Evolutionary conservation across 2,329 filamentous ascomycete species (phyloP).

Genomic region (Ascomycota sp.): DNA sequence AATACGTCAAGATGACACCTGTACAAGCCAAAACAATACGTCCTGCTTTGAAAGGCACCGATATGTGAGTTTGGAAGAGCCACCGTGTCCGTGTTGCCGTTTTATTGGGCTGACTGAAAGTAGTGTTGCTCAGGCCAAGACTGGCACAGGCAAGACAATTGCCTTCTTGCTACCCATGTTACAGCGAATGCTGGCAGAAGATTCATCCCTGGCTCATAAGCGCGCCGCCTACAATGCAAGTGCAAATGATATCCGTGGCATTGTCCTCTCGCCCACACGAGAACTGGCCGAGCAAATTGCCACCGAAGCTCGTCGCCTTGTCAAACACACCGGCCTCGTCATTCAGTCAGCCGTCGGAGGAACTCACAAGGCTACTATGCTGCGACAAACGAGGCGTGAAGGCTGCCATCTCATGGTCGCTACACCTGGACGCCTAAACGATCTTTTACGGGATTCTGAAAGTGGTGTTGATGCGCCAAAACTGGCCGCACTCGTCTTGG

Average conservation of each 20-base stretch:
- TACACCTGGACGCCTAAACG: constrained; percentile 72
- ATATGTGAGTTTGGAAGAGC: constrained; percentile 45
- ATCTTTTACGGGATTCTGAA: constrained; percentile 49
- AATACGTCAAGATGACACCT: constrained; percentile 72
- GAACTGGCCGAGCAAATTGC: constrained; percentile 69
- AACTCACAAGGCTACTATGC: constrained; percentile 51
- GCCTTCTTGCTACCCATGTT: constrained; percentile 78
- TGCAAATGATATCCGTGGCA: constrained; percentile 42
- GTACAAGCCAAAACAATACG: constrained; percentile 75
- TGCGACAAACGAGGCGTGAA: constrained; percentile 44
- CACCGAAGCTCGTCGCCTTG: constrained; percentile 54
- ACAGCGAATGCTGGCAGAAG: constrained; percentile 50
- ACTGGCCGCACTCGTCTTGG: constrained; percentile 81
- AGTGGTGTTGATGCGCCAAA: constrained; percentile 51
- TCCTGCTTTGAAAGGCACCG: constrained; percentile 56
- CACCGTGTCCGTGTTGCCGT: neutral
- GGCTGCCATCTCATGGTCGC: constrained; percentile 83
- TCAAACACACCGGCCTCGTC: constrained; percentile 41
- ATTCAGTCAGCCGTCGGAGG: constrained; percentile 75
- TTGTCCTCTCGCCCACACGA: constrained; percentile 61
- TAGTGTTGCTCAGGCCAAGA: constrained; percentile 84
- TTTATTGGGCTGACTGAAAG: constrained; percentile 5
- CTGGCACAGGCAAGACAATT: constrained; percentile 89
- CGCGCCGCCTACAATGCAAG: constrained; percentile 14
- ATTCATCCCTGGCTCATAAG: constrained; percentile 37